Base-by-base conservation (phyloP, 2,329 filamentous ascomycete species). In the Neocucurbitaria cava region DNA sequence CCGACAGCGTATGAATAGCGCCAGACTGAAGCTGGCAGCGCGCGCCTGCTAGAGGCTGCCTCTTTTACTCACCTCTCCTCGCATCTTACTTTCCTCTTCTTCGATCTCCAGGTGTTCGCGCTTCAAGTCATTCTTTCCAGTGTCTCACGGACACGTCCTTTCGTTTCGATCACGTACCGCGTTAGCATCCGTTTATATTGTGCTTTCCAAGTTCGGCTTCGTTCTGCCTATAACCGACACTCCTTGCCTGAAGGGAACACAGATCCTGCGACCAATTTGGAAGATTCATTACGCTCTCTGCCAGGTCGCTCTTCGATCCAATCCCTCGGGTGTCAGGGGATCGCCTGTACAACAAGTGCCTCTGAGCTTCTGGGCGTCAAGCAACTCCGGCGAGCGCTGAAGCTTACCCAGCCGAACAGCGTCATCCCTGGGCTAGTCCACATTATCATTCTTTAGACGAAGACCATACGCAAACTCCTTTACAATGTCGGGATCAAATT, bases 61-160 rank as follows among this genome's bases (percentile, higher is more conserved):
- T 68, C 62, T 66, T 75, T 70, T 71, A 60, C 55, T 56, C 59
- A 58, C 52, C 61, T 44, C 57, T 58, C 64, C 62, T 62, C 55
- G 59, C 61, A 49, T 54, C 47, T 58, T 43, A 43, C 30, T 52
- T 54, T 50, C 46, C 36, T 23, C 52, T 47, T 56, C 46, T 61
- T 65, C 57, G 59, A 58, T 56, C 24, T 48, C 31, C 55, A 56
- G 55, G 58, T 68, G 50, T 59, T 61, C 50, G 39, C 58, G 54
- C 56, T 46, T 56, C 55, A 49, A 63, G 61, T 61, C 59, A 45
- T 49, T 64, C 58, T 44, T 65, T 64, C 49, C 51, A 61, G 70
- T 73, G 70, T 59, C 40, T 57, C 51, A 46, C 47, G 46, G 70
- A 73, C 68, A 73, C 70, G 69, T 75, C 69, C 72, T 64, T 51